Conservation (phyloP, 192 early-diverging fungal species). For the Rhizophlyctis rosea region DNA sequence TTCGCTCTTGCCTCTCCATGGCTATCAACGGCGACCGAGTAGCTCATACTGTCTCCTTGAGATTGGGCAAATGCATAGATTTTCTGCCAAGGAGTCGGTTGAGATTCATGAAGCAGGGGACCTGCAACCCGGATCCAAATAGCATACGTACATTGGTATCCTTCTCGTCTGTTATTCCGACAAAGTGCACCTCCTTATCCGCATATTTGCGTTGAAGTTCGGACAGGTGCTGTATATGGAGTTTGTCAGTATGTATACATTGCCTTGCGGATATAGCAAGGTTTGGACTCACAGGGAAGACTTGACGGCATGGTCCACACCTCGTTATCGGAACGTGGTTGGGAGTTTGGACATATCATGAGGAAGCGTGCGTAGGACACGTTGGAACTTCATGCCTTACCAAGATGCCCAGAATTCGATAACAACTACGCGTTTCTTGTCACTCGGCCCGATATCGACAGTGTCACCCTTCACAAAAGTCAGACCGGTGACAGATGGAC, state of each 20-base stretch:
- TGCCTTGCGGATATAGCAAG: neutral
- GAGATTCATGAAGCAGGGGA: no score
- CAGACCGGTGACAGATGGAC: constrained; percentile 10
- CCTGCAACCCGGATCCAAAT: no score
- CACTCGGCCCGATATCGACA: neutral
- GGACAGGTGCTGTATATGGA: constrained; percentile 30
- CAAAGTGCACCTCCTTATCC: constrained; percentile 41
- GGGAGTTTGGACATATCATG: neutral
- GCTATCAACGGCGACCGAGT: constrained; percentile 52
- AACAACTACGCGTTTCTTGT: constrained; percentile 4
- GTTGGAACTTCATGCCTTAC: no score
- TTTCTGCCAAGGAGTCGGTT: constrained; percentile 25
- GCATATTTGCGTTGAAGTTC: constrained; percentile 48
- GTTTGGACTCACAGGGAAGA: constrained; percentile 9
- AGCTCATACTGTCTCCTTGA: constrained; percentile 46
- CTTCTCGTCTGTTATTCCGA: constrained; percentile 51
- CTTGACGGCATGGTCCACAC: constrained; percentile 26
- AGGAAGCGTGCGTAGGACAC: neutral
- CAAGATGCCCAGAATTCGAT: constrained; percentile 29
- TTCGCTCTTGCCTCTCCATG: constrained; percentile 11
- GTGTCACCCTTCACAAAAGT: constrained; percentile 21
- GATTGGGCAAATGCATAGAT: constrained; percentile 43
- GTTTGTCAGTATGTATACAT: no score
- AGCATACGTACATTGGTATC: constrained; percentile 50
- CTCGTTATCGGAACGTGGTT: neutral